phyloP scores from a whole-genome alignment of 441 rosid species.

The Bocquillonia castaneifolia region DNA sequence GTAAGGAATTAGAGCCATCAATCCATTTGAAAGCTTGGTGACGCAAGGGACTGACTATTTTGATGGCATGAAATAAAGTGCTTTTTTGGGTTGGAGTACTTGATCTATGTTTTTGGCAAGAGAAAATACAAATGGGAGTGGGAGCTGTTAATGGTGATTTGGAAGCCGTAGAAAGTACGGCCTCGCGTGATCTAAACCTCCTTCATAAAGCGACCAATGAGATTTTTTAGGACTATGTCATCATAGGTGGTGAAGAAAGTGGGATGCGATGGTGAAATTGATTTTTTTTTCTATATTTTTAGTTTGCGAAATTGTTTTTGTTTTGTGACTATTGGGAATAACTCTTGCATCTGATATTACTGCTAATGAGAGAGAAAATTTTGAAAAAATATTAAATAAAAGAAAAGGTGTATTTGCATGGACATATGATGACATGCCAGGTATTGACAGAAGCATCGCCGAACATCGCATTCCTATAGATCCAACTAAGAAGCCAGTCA shows the following conservation, averaged over 20 bases:
- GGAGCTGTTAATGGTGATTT: conserved; percentile 49
- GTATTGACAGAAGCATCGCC: no score
- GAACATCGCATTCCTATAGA: no score
- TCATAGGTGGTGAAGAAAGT: conserved; percentile 38
- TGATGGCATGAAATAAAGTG: conserved; percentile 29
- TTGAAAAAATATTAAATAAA: no score
- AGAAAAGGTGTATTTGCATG: no score
- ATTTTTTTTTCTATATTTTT: no score
- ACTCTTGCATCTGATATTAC: no score
- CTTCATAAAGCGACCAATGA: conserved; percentile 36
- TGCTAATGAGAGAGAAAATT: no score
- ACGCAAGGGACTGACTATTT: conserved; percentile 35
- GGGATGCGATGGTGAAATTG: no score
- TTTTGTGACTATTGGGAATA: no score
- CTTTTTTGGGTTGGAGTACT: conserved; percentile 28
- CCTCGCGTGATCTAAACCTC: conserved; percentile 35
- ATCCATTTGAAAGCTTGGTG: conserved; percentile 32
- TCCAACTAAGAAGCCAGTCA: no score
- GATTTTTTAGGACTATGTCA: conserved; percentile 35
- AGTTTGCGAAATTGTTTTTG: no score
- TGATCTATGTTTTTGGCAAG: conserved; percentile 44
- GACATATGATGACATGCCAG: no score
- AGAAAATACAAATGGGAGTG: conserved; percentile 58
- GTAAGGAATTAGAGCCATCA: conserved; percentile 30
- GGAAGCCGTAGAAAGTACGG: conserved; percentile 57